Percentiles rank a stretch among this genome's conserved stretches.
phyloP scores from a whole-genome alignment of 331 rosid genomes.

The Erythrophleum ivorense region DNA sequence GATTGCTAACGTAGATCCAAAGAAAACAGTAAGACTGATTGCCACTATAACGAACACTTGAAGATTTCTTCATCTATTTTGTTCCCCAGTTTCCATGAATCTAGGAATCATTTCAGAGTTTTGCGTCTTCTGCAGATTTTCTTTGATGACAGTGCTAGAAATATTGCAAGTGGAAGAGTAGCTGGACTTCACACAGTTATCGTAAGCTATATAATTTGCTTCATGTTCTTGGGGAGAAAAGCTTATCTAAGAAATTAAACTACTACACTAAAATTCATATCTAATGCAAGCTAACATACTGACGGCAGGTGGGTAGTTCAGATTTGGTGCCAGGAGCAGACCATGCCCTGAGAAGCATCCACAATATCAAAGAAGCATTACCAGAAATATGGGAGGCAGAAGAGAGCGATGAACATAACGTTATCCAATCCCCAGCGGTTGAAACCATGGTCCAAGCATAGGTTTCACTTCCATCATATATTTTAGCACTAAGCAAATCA shows the following conservation, averaged over 20 bases:
- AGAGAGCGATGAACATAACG: conserved; percentile 52
- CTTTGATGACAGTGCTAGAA: conserved; percentile 84
- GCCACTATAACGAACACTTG: not conserved
- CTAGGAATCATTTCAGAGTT: conserved; percentile 18
- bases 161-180: conserved; percentile 80
- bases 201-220: conserved; percentile 54
- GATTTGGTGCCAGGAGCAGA: conserved; percentile 73
- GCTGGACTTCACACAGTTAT: conserved; percentile 83
- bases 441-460: conserved; percentile 67
- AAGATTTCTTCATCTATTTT: conserved; percentile 14
- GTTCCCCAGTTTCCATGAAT: not conserved
- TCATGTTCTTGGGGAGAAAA: not conserved
- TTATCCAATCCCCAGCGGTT: conserved; percentile 61
- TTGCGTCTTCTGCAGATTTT: conserved; percentile 64
- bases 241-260: not conserved
- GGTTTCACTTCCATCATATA: conserved; percentile 34
- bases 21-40: conserved; percentile 64
- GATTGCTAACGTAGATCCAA: conserved; percentile 67
- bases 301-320: conserved; percentile 69
- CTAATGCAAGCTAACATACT: conserved; percentile 26
- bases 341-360: conserved; percentile 66
- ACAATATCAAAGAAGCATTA: conserved; percentile 75
- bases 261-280: not conserved
- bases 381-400: conserved; percentile 75
- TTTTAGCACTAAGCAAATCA: conserved; percentile 34